Evolutionary conservation across 2,329 filamentous ascomycete genomes (phyloP), one percentile per base, ranked within the genome.

Genomic region (Pyrenochaeta sp.): DNA sequence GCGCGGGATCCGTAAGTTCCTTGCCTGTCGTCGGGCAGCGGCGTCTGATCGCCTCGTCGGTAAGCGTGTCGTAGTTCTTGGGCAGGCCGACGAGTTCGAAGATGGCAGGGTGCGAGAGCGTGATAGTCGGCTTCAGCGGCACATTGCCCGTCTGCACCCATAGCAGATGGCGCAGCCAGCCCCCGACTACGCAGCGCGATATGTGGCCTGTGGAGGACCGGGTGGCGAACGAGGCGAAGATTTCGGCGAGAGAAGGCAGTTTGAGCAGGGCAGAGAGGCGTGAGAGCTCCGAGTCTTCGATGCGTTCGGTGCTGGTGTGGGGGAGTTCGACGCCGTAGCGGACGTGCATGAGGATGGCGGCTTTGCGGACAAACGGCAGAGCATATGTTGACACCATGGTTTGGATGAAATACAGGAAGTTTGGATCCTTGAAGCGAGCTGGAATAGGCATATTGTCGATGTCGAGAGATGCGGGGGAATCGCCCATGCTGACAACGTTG

Each of bases 31-130:
- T 95, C 0, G 91, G 91, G 64, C 94, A 99, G 35, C 82, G 85
- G 38, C 88, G 79, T 53, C 85, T 86, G 57, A 94, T 93, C 18
- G 90, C 90, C 72, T 96, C 92, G 64, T 96, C 93, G 45, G 96
- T 96, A 24, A 99, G 78, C 3, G 85, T 87, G 69, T 97, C 94
- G 68, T 91, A 99, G 61, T 93, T 91, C 72, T 89, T 89, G 1
- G 94, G 94, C 35, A 99, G 75, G 1, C 94, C 94, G 9, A 99
- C 86, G 17, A 99, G 82, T 70, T 99, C 94, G 63, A 94, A 96
- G 53, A 99, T 96, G 32, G 85, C 87, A 0, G 94, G 95, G 67
- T 99, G 94, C 41, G 88, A 86, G 11, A 86, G 73, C 22, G 74
- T 77, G 21, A 82, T 74, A 9, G 61, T 68, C 5, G 68, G 47